These are phyloP conservation scores for Aspergillus ustus DNA, from an alignment of 2,329 filamentous ascomycete species.

Conservation along the genomic window DNA sequence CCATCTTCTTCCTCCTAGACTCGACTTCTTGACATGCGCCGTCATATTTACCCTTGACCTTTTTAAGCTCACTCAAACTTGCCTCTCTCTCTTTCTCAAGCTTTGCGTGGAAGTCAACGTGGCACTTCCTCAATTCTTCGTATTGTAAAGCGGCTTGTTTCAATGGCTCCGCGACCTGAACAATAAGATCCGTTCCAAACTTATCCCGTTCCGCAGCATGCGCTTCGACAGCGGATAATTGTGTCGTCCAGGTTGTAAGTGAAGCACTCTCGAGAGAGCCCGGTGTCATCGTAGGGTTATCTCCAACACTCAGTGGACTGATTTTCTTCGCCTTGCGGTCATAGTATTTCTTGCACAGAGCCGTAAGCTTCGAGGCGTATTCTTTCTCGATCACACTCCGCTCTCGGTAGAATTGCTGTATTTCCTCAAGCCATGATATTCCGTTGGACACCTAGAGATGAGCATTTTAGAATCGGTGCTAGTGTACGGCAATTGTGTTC, in stretches of 20 bases:
- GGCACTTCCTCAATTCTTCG: conserved; percentile 90
- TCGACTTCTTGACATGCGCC: conserved; percentile 92
- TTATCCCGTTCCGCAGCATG: conserved; percentile 88
- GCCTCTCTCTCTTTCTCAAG: conserved; percentile 86
- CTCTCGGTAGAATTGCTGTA: conserved; percentile 97
- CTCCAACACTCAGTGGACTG: conserved; percentile 86
- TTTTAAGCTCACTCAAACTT: conserved; percentile 82
- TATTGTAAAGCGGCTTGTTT: conserved; percentile 75
- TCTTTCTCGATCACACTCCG: conserved; percentile 94
- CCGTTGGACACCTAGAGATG: conserved; percentile 70
- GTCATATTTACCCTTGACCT: conserved; percentile 93
- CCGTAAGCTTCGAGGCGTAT: conserved; percentile 85
- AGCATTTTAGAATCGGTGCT: conserved; percentile 17
- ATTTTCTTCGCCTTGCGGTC: conserved; percentile 95
- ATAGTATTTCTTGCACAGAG: conserved; percentile 92
- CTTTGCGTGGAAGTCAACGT: conserved; percentile 85
- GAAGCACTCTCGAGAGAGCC: conserved; percentile 96
- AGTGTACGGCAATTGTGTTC: conserved; percentile 2
- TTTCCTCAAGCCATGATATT: conserved; percentile 93
- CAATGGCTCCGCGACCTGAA: conserved; percentile 83
- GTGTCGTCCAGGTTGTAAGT: conserved; percentile 94
- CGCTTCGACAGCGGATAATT: conserved; percentile 85
- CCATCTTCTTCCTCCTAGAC: conserved; percentile 89
- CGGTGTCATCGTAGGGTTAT: conserved; percentile 89
- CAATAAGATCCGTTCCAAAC: conserved; percentile 77